Base-by-base conservation (phyloP, 1,284 basidiomycete species). In the Sutorius eximius region DNA sequence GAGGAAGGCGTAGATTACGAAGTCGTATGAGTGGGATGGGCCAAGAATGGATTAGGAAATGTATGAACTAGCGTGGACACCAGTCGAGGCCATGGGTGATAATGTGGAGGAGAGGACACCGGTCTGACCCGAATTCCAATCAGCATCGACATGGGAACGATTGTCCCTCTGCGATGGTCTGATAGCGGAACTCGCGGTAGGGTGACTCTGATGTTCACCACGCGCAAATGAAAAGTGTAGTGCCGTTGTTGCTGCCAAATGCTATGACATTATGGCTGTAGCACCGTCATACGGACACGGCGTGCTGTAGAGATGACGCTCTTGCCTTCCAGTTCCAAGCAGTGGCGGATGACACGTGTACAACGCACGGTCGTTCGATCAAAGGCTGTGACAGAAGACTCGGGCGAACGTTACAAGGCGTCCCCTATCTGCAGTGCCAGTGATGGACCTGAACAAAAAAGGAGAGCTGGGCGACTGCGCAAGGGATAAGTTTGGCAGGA, bases 121-220 rank as follows among this genome's bases (percentile, higher is more conserved):
- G 15, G 16, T 29, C 51, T 55, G 42, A 33, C 5, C 34, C 40
- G 20, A 40, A 54, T 37, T 45, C 36, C 37, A 42, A 47, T 46
- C 27, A 49, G 40, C 24, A 22, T 16, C 29, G 20, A n/a, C 20
- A 3, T 44, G 6, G 16, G 15, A 13, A 43, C 16, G 38, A 12
- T 16, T 20, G 52, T 45, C 12, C 29, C n/a, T 20, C 41, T 22
- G 15, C 9, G 7, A 18, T 16, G 29, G 29, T 38, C 44, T 30
- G 44, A 41, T 4, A 3, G 22, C 2, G 8, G 5, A 24, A 59
- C 59, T 46, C 48, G 53, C 59, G 24, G 33, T 30, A 5, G 22
- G 11, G 22, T 56, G 52, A 72, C 37, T 59, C 70, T 73, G 73
- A 75, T 76, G 55, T 60, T 49, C 38, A 47, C 15, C 15, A 13